Evolutionary conservation across 495 filamentous ascomycete species (phyloP), one percentile per base, ranked within the genome.

Genomic region (Terfezia boudieri): DNA sequence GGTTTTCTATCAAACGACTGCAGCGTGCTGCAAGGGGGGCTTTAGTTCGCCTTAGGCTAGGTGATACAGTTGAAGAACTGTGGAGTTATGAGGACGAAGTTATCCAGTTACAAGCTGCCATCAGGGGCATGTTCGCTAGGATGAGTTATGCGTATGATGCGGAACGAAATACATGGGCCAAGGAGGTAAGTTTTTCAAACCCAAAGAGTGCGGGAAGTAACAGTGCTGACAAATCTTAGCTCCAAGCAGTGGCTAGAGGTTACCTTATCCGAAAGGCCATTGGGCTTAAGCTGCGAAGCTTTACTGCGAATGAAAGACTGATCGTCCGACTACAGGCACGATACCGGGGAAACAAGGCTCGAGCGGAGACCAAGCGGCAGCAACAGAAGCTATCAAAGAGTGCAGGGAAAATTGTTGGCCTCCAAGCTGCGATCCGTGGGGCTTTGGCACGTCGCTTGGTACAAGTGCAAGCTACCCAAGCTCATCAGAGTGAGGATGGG

Each of bases 1-100:
- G 87, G 62, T 64, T 62, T 20, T 70, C 72, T 0, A 78, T 95
- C 41, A 50, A 76, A 9, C 88, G 95, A 54, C 73, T 99, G 22
- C 92, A 99, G 63, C 75, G 83, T 20, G 85, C 94, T 62, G 76
- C 85, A n/a, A 75, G 83, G 56, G 92, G 89, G 14, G 84, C 86
- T 9, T 66, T 89, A 54, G 58, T 84, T 22, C 76, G 92, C 51
- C 69, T 94, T 66, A 74, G 74, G 55, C 77, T 95, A 11, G 89
- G 87, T 14, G 69, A 82, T 9, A 74, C 74, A 50, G 95, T 96
- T 89, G 83, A 90, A 60, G 66, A 76, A 35, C 71, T 96, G n/a
- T 96, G 92, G 90, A 81, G 92, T 60, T 75, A 75, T 10, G 92
- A 99, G 67, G 75, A 79, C 11, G 70, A 74, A 64, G 69, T 96